Evolutionary conservation across 2,329 filamentous ascomycete species (phyloP).

Genomic region (Cylindrodendrum hubeiense): DNA sequence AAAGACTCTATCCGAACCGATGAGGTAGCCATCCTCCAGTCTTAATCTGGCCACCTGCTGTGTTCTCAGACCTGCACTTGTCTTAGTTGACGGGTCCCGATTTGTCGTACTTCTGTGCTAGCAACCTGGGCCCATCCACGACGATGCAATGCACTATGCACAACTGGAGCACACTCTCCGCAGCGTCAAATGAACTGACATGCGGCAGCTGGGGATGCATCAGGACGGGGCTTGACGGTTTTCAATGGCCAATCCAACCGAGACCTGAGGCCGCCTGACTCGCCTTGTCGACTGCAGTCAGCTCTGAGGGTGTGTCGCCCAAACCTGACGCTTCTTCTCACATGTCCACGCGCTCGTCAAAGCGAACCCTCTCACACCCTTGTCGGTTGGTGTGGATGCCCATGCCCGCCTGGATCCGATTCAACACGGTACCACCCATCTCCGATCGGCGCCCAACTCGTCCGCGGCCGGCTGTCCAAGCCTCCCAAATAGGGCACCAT

Average conservation of each 20-base stretch:
- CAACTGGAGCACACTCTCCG: slow-evolving; percentile 23
- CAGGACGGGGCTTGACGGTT: slow-evolving; percentile 36
- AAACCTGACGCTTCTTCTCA: slow-evolving; percentile 34
- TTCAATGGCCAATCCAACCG: slow-evolving; percentile 40
- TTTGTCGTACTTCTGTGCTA: slow-evolving; percentile 34
- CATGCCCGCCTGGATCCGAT: slow-evolving; percentile 16
- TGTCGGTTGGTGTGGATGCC: slow-evolving; percentile 34
- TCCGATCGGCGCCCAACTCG: slow-evolving; percentile 26
- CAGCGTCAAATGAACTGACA: slow-evolving; percentile 31
- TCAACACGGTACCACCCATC: slow-evolving; percentile 19
- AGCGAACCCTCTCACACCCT: slow-evolving; percentile 34
- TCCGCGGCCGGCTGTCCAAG: slow-evolving; percentile 13
- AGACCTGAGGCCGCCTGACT: slow-evolving; percentile 42
- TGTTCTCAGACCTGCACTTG: slow-evolving; percentile 31
- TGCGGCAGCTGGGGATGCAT: slow-evolving; percentile 37
- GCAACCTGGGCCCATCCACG: slow-evolving; percentile 21
- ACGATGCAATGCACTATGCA: slow-evolving; percentile 28
- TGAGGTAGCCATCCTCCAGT: slow-evolving; percentile 25
- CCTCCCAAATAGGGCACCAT: slow-evolving; percentile 26
- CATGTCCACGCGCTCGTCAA: slow-evolving; percentile 41
- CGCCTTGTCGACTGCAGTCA: slow-evolving; percentile 34
- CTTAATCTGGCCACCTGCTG: slow-evolving; percentile 28
- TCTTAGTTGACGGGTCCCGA: slow-evolving; percentile 38
- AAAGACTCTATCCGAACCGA: slow-evolving; percentile 9
- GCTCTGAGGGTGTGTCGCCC: slow-evolving; percentile 33